Conservation (phyloP, 352 stramenopile genomes). For the Pythium oligandrum region DNA sequence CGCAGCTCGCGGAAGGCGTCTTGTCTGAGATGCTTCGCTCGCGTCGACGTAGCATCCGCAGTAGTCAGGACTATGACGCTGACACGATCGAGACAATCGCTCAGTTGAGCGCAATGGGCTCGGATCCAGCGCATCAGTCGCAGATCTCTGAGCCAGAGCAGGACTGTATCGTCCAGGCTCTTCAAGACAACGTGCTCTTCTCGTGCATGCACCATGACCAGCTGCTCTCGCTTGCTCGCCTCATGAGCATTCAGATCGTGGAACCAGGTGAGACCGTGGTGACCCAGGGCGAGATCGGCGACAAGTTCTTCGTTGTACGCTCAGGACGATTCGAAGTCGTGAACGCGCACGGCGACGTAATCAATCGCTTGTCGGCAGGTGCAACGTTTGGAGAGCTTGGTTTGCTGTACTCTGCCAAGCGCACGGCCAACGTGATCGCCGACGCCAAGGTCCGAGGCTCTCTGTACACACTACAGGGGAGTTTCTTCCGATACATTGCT, state of each 20-base stretch:
- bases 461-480: slow-evolving; percentile 38
- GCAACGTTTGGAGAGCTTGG: slow-evolving; percentile 53
- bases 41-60: slow-evolving; percentile 36
- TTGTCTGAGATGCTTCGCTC: slow-evolving; percentile 43
- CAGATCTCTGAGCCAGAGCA: slow-evolving; percentile 31
- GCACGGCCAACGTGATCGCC: slow-evolving; percentile 37
- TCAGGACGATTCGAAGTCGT: slow-evolving; percentile 50
- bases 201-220: slow-evolving; percentile 69
- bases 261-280: slow-evolving; percentile 70
- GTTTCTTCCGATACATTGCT: slow-evolving; percentile 48
- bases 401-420: slow-evolving; percentile 48
- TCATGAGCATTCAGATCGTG: slow-evolving; percentile 76
- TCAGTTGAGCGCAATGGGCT: slow-evolving; percentile 8
- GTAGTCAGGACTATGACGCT: slow-evolving; percentile 21
- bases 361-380: slow-evolving; percentile 32
- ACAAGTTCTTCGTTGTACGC: slow-evolving; percentile 74
- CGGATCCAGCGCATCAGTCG: too few relatives aligned
- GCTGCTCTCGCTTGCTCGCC: slow-evolving; percentile 61
- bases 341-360: slow-evolving; percentile 29
- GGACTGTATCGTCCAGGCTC: slow-evolving; percentile 41
- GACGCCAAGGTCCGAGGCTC: slow-evolving; percentile 29
- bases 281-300: slow-evolving; percentile 66
- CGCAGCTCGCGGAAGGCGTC: slow-evolving; percentile 35
- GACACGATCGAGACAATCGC: slow-evolving; percentile 29
- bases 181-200: slow-evolving; percentile 77